A percentile compares a stretch with the other conserved stretches of the same genome.
Evolutionary conservation across 257 asterid genomes (phyloP).

Genomic region (Cruciata laevipes): DNA sequence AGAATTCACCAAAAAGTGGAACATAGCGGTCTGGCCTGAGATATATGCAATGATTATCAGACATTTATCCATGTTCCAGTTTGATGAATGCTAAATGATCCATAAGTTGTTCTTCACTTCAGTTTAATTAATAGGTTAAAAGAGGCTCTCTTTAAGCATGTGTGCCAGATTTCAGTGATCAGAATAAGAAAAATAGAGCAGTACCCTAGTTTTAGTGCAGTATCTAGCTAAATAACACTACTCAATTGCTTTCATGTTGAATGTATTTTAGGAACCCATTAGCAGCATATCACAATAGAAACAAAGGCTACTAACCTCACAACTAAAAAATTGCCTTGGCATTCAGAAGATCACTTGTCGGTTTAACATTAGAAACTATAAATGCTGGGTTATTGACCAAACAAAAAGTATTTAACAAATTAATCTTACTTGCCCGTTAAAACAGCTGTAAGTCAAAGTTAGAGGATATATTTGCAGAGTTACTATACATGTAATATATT

Average conservation of each 20-base stretch:
- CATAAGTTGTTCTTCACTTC: background rate
- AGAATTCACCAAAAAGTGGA: constrained; percentile 65
- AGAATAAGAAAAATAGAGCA: background rate
- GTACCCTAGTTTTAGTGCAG: background rate
- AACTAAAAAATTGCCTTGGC: background rate
- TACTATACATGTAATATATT: no score
- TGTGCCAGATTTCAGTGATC: background rate
- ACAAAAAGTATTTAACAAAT: background rate
- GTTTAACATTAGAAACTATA: background rate
- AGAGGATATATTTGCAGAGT: background rate
- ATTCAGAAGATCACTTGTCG: background rate
- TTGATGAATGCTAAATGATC: background rate
- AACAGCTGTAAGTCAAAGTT: background rate
- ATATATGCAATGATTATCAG: constrained; percentile 15
- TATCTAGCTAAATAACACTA: background rate
- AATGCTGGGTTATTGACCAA: background rate
- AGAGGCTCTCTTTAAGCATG: background rate
- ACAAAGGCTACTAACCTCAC: background rate
- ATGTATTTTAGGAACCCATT: background rate
- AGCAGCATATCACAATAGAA: constrained; percentile 1
- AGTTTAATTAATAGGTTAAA: background rate
- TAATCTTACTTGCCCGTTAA: background rate
- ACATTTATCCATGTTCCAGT: background rate
- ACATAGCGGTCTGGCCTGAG: constrained; percentile 93
- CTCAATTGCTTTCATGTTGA: background rate